phyloP scores from a whole-genome alignment of 2,329 filamentous ascomycete genomes.

The Macrophomina tecta region DNA sequence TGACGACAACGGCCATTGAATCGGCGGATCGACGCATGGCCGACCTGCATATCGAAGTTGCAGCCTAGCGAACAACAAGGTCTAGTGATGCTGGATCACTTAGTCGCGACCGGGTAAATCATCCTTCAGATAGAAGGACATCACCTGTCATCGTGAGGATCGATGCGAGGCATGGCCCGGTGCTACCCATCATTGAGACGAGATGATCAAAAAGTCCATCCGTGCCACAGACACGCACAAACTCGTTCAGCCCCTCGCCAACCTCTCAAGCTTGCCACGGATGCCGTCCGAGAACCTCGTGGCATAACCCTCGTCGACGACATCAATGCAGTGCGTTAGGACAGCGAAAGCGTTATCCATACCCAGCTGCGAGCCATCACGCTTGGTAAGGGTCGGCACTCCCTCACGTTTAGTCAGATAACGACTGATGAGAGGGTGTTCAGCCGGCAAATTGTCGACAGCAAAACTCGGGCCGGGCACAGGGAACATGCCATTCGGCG shows the following conservation, averaged over 20 bases:
- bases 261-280: slow-evolving; percentile 58
- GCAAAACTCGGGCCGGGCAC: slow-evolving; percentile 52
- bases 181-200: neutral
- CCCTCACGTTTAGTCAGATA: slow-evolving; percentile 62
- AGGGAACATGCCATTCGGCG: slow-evolving; percentile 46
- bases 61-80: neutral
- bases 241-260: slow-evolving; percentile 41
- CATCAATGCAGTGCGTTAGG: slow-evolving; percentile 58
- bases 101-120: neutral
- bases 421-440: slow-evolving; percentile 58
- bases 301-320: slow-evolving; percentile 59
- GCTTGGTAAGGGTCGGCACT: slow-evolving; percentile 57
- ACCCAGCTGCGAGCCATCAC: slow-evolving; percentile 54
- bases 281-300: slow-evolving; percentile 62
- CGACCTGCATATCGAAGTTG: slow-evolving; percentile 2
- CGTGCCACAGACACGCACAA: neutral
- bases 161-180: neutral
- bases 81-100: neutral
- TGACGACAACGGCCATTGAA: neutral
- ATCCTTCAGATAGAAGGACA: neutral
- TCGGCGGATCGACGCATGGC: neutral
- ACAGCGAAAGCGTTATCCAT: slow-evolving; percentile 57
- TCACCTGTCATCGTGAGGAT: neutral
- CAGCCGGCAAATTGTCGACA: slow-evolving; percentile 57
- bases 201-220: neutral